phyloP scores from a whole-genome alignment of 331 rosid genomes.

The Rhamnella rubrinervis region DNA sequence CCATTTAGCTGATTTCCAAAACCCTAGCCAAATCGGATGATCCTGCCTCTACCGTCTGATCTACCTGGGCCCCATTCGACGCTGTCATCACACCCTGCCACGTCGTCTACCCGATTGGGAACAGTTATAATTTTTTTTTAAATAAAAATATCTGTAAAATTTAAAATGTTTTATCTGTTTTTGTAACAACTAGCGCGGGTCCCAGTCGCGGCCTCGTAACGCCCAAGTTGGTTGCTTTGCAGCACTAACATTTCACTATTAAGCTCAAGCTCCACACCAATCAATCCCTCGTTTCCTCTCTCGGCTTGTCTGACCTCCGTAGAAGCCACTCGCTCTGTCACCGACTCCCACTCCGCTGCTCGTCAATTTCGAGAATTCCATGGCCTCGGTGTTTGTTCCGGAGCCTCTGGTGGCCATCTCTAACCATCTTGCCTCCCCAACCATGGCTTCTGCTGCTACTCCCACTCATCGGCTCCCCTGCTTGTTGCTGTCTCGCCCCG shows the following conservation, averaged over 20 bases:
- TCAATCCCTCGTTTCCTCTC: not conserved
- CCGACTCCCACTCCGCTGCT: not conserved
- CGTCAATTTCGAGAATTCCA: constrained; percentile 8
- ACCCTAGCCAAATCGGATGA: constrained; percentile 15
- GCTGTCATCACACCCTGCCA: not conserved
- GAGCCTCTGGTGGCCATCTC: constrained; percentile 24
- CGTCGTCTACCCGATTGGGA: not conserved
- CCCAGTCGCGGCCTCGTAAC: too few relatives aligned
- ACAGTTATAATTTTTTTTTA: too few relatives aligned
- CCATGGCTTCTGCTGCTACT: not conserved
- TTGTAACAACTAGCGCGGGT: too few relatives aligned
- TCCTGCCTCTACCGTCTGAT: not conserved
- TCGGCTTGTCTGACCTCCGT: too few relatives aligned
- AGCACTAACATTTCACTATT: too few relatives aligned
- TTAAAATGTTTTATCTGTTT: too few relatives aligned
- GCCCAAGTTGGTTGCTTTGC: too few relatives aligned
- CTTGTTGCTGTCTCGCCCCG: constrained; percentile 28
- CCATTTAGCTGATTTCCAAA: not conserved
- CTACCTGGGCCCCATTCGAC: not conserved
- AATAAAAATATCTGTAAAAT: too few relatives aligned
- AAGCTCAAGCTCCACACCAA: too few relatives aligned
- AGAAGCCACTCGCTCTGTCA: not conserved
- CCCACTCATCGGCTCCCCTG: constrained; percentile 23
- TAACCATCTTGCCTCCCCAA: constrained; percentile 21
- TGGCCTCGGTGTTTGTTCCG: constrained; percentile 47